Base-by-base conservation (phyloP, 345 rosid genomes). In the Hibiscus tridactylites region DNA sequence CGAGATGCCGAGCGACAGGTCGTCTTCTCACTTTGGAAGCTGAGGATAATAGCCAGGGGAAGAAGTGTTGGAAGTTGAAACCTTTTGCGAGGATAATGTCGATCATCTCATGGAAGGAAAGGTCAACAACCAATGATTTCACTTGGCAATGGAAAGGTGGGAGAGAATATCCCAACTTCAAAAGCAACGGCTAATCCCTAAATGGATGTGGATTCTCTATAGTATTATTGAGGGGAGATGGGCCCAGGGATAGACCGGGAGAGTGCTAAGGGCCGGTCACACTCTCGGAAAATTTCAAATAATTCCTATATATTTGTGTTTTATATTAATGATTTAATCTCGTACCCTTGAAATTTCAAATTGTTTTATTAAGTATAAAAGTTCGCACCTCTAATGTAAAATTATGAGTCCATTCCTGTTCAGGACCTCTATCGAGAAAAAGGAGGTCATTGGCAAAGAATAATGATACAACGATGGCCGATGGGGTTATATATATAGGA, bases 101-200 rank as follows among this genome's bases (percentile, higher is more conserved):
- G 4, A 39, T 65, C 52, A 42, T 65, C 52, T 65, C 17, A 39
- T 19, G 29, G 28, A 26, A 64, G 44, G 16, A 39, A 39, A 39
- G 4, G 50, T 64, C 50, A 39, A 24, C 16, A 17, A 39, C 28
- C 50, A 63, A 17, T 64, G 16, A 26, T n/a, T 13, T 46, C 56
- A 66, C 31, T 12, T 47, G 37, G 21, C 21, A 46, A 21, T 4
- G 70, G 28, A 62, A 39, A 12, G 39, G 71, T 11, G 26, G 10
- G 28, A 57, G 47, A 71, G 80, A 76, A 80, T 80, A 76, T 80
- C 39, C 77, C 60, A 74, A 71, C 61, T 65, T 73, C 65, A 75
- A 78, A 73, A 74, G 81, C 75, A 73, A 78, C 73, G 72, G 76
- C 59, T 56, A 49, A 6, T 26, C 8, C 61, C 58, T 17, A n/a